Percentiles rank a stretch among this genome's conserved stretches.
Evolutionary conservation across 2,329 filamentous ascomycete species (phyloP).

Genomic region (Diaporthe aspalathi): DNA sequence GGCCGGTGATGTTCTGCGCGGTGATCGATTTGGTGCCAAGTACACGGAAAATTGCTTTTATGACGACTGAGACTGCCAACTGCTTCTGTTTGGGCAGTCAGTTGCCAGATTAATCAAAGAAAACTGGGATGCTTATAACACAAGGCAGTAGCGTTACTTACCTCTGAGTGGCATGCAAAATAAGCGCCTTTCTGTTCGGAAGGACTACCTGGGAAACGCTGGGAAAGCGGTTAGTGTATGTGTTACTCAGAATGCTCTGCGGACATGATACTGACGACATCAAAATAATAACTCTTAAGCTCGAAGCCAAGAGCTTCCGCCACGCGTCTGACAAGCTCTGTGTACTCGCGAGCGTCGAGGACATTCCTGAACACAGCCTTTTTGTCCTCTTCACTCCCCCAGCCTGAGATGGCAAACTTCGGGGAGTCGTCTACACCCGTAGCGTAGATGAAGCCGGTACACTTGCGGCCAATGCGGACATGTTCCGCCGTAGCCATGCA

Average conservation of each 20-base stretch:
- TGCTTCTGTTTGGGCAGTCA: background rate
- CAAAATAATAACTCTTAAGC: background rate
- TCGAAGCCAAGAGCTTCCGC: background rate
- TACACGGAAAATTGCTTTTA: background rate
- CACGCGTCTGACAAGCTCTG: background rate
- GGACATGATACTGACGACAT: background rate
- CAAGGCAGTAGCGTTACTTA: background rate
- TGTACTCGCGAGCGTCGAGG: background rate
- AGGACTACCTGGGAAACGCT: background rate
- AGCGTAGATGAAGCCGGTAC: background rate
- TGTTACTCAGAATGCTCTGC: accelerated
- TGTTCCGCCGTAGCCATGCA: background rate
- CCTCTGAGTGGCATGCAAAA: background rate
- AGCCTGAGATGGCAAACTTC: constrained; percentile 22
- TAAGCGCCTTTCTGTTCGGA: background rate
- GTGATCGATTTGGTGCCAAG: background rate
- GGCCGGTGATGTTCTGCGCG: accelerated
- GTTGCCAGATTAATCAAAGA: background rate
- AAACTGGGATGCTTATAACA: background rate
- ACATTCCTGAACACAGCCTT: background rate
- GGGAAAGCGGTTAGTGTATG: background rate
- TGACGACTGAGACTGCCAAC: background rate
- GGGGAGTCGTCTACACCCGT: background rate
- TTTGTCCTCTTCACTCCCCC: background rate
- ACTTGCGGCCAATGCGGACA: background rate